Evolutionary conservation across 257 asterid species (phyloP).

Genomic region (Mentha longifolia): DNA sequence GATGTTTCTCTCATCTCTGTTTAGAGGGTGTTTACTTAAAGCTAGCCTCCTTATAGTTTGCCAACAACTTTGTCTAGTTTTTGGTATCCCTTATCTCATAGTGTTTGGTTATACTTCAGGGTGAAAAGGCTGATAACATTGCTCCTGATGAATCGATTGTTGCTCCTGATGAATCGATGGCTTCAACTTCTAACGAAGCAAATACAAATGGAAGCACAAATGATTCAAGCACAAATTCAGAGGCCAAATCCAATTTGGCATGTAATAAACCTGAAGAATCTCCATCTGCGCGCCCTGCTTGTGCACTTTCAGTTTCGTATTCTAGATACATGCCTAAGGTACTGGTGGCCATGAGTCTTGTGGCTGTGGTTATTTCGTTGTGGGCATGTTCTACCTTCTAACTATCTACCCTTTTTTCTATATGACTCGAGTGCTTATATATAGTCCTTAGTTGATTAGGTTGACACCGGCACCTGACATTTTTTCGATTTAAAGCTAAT

Average conservation of each 20-base stretch:
- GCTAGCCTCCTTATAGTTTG: background rate
- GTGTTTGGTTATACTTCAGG: slow-evolving; percentile 61
- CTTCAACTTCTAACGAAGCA: slow-evolving; percentile 28
- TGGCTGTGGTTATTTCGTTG: slow-evolving; percentile 45
- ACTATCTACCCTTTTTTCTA: slow-evolving; percentile 23
- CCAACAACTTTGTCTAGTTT: background rate
- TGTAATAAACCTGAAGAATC: slow-evolving; percentile 23
- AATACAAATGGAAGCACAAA: slow-evolving; percentile 24
- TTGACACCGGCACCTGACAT: slow-evolving; percentile 14
- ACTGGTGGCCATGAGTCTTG: slow-evolving; percentile 47
- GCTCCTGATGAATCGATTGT: background rate
- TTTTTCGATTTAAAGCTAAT: background rate
- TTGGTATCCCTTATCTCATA: background rate
- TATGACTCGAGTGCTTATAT: slow-evolving; percentile 32
- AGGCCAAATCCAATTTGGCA: slow-evolving; percentile 12
- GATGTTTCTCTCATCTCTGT: slow-evolving; percentile 10
- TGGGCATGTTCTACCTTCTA: slow-evolving; percentile 42
- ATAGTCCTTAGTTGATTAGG: slow-evolving; percentile 33
- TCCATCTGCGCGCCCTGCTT: slow-evolving; percentile 23
- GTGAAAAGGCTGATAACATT: slow-evolving; percentile 31
- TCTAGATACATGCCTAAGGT: slow-evolving; percentile 46
- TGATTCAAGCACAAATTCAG: slow-evolving; percentile 23
- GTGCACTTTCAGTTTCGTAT: slow-evolving; percentile 31
- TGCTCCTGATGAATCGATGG: slow-evolving; percentile 32
- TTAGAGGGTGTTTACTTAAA: no score